These are phyloP conservation scores for Perkinsus olseni DNA, from an alignment of 169 alveolate species.

Conservation along the genomic window DNA sequence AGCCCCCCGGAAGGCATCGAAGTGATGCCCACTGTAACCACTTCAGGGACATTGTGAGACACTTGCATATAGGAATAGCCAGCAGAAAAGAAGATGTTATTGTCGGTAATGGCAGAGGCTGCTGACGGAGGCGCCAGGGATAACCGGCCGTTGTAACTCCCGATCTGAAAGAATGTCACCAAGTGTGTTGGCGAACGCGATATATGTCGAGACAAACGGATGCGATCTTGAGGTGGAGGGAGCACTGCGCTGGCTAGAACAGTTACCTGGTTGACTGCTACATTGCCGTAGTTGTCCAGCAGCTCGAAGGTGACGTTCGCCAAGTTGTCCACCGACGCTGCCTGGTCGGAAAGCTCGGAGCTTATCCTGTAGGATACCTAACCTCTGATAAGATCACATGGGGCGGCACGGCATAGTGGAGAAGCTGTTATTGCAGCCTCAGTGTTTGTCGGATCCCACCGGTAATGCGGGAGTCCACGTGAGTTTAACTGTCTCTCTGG, in stretches of 20 bases:
- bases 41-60: background rate
- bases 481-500: background rate
- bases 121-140: background rate
- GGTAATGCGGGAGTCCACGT: background rate
- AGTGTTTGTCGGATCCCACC: background rate
- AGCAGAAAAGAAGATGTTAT: background rate
- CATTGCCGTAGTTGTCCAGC: background rate
- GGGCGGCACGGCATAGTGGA: background rate
- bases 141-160: background rate
- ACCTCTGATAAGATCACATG: background rate
- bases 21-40: background rate
- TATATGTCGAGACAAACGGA: too few relatives aligned
- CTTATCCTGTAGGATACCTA: background rate
- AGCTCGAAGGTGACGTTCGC: background rate
- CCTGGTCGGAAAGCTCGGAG: background rate
- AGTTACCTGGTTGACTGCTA: background rate
- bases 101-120: background rate
- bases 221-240: too few relatives aligned
- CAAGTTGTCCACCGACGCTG: background rate
- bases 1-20: background rate
- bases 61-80: background rate
- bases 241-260: background rate
- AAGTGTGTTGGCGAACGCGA: too few relatives aligned
- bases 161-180: too few relatives aligned
- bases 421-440: background rate